Base-by-base conservation (phyloP, 441 rosid species). In the Croton setiger region DNA sequence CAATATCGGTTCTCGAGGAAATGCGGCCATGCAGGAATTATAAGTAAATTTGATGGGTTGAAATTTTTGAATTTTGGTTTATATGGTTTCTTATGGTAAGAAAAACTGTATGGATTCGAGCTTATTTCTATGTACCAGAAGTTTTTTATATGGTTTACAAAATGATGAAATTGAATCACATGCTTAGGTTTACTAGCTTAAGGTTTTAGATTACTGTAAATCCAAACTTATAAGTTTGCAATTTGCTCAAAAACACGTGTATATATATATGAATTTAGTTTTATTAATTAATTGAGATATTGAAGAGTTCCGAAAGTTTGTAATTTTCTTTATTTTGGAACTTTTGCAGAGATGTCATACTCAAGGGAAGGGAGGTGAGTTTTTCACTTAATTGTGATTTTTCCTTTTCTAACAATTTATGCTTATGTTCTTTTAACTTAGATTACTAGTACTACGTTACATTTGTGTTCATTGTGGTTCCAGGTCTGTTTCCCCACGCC, bases 351-450 rank as follows among this genome's bases (percentile, higher is more conserved):
- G 78, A 85, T 81, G 87, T 63, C 85, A 7, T 73, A 71, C 76
- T 66, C 81, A 53, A 80, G 85, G 78, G 82, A 78, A 75, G 81
- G 75, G 73, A 85, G 84, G 88, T 79, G 37, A 77, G 83, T 60
- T 48, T 1, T 49, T n/a, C 15, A 4, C 23, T 21, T 41, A 54
- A 31, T 54, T n/a, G 3, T 43, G 21, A 4, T 15, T 10, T 14
- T 33, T 33, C 11, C 41, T 43, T 8, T 48, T 20, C 9, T 2
- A 21, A 20, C 27, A 13, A n/a, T 14, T 45, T 39, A 14, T 36
- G 20, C 14, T 18, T 44, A n/a, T 41, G 18, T 41, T 27, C 20
- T 37, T 39, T 7, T 66, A 27, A 47, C 45, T 47, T 10, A 1
- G 21, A 48, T 15, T 66, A 31, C 10, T 1, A 11, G 56, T 57